Evolutionary conservation across 2,329 filamentous ascomycete species (phyloP).

Genomic region (Arachnomyces sp.): DNA sequence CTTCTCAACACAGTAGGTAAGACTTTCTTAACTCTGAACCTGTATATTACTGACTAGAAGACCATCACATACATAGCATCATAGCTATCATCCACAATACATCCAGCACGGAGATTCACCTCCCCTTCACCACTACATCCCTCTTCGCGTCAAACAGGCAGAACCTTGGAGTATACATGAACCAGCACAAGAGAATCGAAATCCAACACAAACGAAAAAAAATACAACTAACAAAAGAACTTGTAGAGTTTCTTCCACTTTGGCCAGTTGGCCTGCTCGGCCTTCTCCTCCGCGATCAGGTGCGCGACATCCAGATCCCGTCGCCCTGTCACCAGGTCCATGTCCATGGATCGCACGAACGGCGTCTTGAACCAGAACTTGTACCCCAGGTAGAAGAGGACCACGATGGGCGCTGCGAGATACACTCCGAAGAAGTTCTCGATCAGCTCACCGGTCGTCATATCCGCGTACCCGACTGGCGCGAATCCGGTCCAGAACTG

Average conservation of each 20-base stretch:
- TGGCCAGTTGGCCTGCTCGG: conserved; percentile 65
- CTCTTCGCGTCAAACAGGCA: conserved; percentile 5
- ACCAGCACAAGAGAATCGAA: conserved; percentile 5
- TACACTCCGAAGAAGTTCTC: conserved; percentile 25
- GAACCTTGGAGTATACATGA: conserved; percentile 7
- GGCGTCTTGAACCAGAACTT: conserved; percentile 55
- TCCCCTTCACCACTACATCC: conserved; percentile 3
- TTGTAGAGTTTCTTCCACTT: conserved; percentile 69
- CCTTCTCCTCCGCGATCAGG: conserved; percentile 68
- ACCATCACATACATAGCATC: too few relatives aligned
- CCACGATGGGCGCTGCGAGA: conserved; percentile 21
- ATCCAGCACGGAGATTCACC: background rate
- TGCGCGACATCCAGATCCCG: conserved; percentile 74
- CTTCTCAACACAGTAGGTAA: too few relatives aligned
- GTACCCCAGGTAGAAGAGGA: conserved; percentile 53
- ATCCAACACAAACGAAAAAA: conserved; percentile 1
- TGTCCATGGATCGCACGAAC: conserved; percentile 59
- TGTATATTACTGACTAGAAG: too few relatives aligned
- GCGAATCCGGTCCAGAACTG: conserved; percentile 28
- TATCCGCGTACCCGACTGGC: conserved; percentile 15
- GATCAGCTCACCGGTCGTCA: conserved; percentile 11
- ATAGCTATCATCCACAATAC: too few relatives aligned
- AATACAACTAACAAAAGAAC: conserved; percentile 52
- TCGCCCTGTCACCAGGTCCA: conserved; percentile 80
- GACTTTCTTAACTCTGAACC: too few relatives aligned